These are phyloP conservation scores for Fusarium sp. DNA, from an alignment of 2,329 filamentous ascomycete genomes.

Conservation along the genomic window DNA sequence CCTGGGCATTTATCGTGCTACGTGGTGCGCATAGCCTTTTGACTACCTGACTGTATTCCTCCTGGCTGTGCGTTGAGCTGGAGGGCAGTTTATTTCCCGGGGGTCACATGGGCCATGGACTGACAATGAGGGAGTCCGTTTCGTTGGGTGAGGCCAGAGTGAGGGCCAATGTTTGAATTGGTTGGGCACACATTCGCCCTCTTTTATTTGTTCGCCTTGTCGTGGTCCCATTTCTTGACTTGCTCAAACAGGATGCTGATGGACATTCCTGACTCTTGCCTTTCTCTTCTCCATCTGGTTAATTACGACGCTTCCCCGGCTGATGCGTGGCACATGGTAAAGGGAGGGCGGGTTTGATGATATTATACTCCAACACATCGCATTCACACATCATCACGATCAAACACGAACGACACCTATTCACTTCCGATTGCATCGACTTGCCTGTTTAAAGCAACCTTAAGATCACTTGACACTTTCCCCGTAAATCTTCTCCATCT, in stretches of 20 bases:
- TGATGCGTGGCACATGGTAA: not conserved
- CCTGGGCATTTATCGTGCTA: constrained; percentile 15
- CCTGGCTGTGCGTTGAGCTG: not conserved
- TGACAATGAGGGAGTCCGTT: not conserved
- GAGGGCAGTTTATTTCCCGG: not conserved
- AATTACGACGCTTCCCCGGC: not conserved
- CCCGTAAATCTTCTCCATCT: not conserved
- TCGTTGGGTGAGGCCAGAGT: not conserved
- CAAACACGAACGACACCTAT: not conserved
- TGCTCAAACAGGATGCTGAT: not conserved
- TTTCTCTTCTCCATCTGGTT: not conserved
- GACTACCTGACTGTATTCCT: not conserved
- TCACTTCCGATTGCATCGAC: not conserved
- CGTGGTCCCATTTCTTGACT: not conserved
- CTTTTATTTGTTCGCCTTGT: not conserved
- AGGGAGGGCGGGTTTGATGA: not conserved
- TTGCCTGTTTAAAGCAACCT: not conserved
- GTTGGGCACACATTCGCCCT: not conserved
- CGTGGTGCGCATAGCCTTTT: constrained; percentile 9
- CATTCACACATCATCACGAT: not conserved
- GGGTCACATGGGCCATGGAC: constrained; percentile 10
- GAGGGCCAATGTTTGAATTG: not conserved
- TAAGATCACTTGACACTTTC: not conserved
- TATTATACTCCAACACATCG: not conserved
- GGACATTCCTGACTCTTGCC: not conserved